Evolutionary conservation across 78 protist genomes (phyloP), one percentile per base, ranked within the genome.

Genomic region (Dictyostelium discoideum): DNA sequence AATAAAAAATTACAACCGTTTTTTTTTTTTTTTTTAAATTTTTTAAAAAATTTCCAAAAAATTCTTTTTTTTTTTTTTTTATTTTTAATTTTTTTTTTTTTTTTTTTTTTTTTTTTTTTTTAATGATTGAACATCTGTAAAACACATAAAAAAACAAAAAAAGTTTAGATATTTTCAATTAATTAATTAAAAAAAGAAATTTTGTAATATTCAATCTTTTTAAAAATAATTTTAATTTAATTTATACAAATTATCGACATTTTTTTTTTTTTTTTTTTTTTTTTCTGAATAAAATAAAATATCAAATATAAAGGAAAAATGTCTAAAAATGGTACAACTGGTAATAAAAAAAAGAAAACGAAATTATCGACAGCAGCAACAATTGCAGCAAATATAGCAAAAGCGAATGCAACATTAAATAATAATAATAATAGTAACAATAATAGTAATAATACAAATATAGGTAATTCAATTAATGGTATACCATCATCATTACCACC

Each of bases 401-500:
- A 37, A 37, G 32, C 77, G 20, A 69, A n/a, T 69, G 42, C 77
- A 26, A 26, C 39, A 69, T 11, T 69, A 29, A 69, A 69, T 69
- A 65, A 10, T 9, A 65, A 65, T 65, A 65, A 24, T 63, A 63
- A 63, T 63, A 63, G 22, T 32, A 32, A 32, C 1, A 32, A 32
- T 32, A 32, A 32, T 63, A 63, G 22, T 63, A 63, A 63, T 29
- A 74, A 37, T 37, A 37, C 22, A 1, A 73, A 37, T 74, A 74
- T 18, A 74, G 48, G 37, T 74, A 69, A 69, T 26, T 69, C 77
- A 69, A 69, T 60, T 24, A 60, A 60, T 60, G 69, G 69, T 60
- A 60, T 60, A 26, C 39, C 39, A n/a, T 26, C 63, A 20, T 40
- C 60, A 72, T 46, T 90, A 81, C 95, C 95, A 32, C 78, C 88